Evolutionary conservation across 177 flowering plant species (phyloP), one percentile per base, ranked within the genome.

Genomic region (Tripterygium wilfordii): DNA sequence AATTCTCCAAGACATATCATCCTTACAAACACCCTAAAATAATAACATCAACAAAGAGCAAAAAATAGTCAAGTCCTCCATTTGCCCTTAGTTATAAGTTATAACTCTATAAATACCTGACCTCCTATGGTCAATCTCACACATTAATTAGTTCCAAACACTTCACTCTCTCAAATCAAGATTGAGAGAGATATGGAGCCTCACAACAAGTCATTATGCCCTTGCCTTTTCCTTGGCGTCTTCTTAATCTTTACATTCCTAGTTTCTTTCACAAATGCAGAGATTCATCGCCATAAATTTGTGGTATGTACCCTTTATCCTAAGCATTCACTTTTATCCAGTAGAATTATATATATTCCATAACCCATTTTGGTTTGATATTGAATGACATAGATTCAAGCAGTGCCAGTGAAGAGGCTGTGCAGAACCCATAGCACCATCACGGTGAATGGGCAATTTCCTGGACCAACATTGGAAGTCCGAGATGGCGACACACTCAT

Each of bases 381-480:
- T n/a, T n/a, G 42, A 31, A 13, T 28, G 44, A 16, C 32, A 53
- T 47, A 82, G 91, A 61, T 83, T 63, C 64, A 68, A 68, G 67
- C 69, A 40, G 72, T 18, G 26, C 73, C 77, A 56, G 85, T 80
- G 71, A 79, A 70, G 80, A 77, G 92, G 72, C 74, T 81, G 70
- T 84, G 92, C 77, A 81, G 58, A 56, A 72, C 75, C 29, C 81
- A 68, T 19, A 58, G 60, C 56, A 64, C 30, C 0, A 58, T 82
- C 9, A 78, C 81, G 8, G 86, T 85, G 23, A 85, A 85, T 30
- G 94, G 94, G 2, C 80, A 77, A 32, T 85, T 63, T 28, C 88
- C 87, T 19, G 88, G 88, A 9, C 94, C 88, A 36, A 82, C 79
- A 8, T 25, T 82, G 48, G 65, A 64, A 54, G 88, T 72, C 0